phyloP scores from a whole-genome alignment of 129 eudicot species.

The Saposhnikovia divaricata region DNA sequence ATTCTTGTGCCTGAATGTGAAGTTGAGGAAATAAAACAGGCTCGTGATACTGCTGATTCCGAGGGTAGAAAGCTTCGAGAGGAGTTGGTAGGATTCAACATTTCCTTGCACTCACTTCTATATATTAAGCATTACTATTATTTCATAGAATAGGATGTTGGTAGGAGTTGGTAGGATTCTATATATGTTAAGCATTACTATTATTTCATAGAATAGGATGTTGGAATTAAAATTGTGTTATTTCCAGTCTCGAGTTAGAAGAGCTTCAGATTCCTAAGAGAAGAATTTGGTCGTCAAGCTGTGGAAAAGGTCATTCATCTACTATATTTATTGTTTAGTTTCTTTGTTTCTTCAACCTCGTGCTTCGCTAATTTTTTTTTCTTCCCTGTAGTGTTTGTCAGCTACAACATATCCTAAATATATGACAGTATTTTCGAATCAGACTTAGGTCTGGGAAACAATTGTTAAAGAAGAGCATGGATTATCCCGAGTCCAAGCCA shows the following conservation, averaged over 20 bases:
- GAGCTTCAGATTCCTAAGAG: too few species aligned
- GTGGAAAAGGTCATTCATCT: background rate
- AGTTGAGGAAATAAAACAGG: background rate
- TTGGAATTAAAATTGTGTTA: background rate
- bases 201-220: background rate
- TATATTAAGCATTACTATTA: background rate
- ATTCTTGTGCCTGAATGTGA: background rate
- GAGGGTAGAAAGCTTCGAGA: background rate
- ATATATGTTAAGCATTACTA: background rate
- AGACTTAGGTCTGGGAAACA: background rate
- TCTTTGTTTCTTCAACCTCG: background rate
- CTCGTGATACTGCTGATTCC: conserved; percentile 4
- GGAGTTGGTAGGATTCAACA: conserved; percentile 1
- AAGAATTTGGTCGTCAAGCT: background rate
- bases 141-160: background rate
- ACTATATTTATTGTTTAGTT: background rate
- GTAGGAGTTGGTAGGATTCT: background rate
- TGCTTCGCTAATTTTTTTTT: background rate
- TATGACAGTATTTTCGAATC: background rate
- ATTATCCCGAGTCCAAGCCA: too few species aligned
- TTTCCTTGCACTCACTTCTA: background rate
- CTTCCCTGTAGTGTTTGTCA: too few species aligned
- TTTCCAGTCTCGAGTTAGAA: background rate
- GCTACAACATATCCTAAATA: background rate
- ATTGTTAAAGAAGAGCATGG: too few species aligned